Percentiles rank a stretch among this genome's conserved stretches.
Conservation (phyloP, 176 grass and related monocot genomes). For the Oryza nivara region DNA sequence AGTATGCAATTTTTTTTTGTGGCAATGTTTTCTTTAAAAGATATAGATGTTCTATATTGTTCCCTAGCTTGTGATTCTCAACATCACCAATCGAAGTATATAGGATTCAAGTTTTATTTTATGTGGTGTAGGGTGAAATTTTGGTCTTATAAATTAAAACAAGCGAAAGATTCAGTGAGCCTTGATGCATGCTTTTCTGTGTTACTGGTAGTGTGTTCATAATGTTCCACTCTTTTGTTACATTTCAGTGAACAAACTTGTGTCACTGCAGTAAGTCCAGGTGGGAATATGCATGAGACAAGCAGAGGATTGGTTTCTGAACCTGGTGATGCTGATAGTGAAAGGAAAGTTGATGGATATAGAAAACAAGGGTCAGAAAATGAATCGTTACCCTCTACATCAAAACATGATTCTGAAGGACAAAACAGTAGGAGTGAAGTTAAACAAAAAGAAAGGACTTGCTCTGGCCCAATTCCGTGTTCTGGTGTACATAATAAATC, state of each 20-base stretch:
- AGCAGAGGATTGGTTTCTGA: constrained; percentile 21
- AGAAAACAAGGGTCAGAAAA: constrained; percentile 48
- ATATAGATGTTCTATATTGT: neutral
- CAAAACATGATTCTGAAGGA: constrained; percentile 49
- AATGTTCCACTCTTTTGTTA: constrained; percentile 26
- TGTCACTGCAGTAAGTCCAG: constrained; percentile 36
- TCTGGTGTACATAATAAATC: constrained; percentile 43
- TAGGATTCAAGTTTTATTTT: neutral
- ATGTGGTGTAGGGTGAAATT: constrained; percentile 2
- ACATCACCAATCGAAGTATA: neutral
- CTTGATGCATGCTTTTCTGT: constrained; percentile 21
- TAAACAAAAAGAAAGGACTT: constrained; percentile 66
- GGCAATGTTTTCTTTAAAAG: neutral
- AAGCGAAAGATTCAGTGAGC: constrained; percentile 15
- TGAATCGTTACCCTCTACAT: constrained; percentile 54
- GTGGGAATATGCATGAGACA: constrained; percentile 20
- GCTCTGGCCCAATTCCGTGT: constrained; percentile 64
- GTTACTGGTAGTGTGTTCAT: constrained; percentile 38
- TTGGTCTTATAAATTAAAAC: neutral
- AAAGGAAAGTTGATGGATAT: constrained; percentile 39
- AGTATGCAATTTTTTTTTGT: constrained; percentile 32
- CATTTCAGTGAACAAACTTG: constrained; percentile 54
- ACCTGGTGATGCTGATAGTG: constrained; percentile 37
- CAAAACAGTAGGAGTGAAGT: constrained; percentile 48
- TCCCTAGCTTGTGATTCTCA: neutral